Conservation (phyloP, 2,329 filamentous ascomycete genomes). For the Thelonectria discophora region DNA sequence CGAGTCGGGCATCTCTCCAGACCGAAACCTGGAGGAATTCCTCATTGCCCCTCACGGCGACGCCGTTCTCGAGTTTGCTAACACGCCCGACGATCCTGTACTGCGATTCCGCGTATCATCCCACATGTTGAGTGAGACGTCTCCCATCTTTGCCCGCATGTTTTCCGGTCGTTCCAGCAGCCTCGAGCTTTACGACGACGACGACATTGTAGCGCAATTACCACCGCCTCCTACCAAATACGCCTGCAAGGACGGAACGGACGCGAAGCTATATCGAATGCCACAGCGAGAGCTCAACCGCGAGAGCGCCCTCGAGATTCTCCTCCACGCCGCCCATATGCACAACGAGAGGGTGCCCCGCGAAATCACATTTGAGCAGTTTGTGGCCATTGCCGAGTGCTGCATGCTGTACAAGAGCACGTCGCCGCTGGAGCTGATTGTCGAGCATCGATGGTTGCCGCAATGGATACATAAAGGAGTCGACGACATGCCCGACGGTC, state of each 20-base stretch:
- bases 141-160: constrained; percentile 61
- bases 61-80: constrained; percentile 61
- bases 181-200: constrained; percentile 48
- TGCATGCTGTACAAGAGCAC: constrained; percentile 62
- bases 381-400: constrained; percentile 61
- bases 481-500: constrained; percentile 59
- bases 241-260: constrained; percentile 54
- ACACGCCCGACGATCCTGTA: constrained; percentile 50
- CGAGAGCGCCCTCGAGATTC: constrained; percentile 52
- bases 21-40: constrained; percentile 52
- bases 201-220: constrained; percentile 48
- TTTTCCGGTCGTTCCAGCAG: constrained; percentile 49
- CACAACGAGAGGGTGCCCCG: constrained; percentile 57
- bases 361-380: constrained; percentile 57
- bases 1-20: constrained; percentile 53
- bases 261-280: constrained; percentile 61
- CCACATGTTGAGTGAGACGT: constrained; percentile 59
- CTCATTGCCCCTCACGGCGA: constrained; percentile 57
- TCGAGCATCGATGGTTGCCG: constrained; percentile 62
- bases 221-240: constrained; percentile 49
- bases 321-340: constrained; percentile 62
- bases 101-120: constrained; percentile 62
- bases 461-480: constrained; percentile 59
- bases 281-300: constrained; percentile 59
- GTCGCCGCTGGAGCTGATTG: constrained; percentile 58